Conservation (phyloP, 2,329 filamentous ascomycete species). For the Penicillium frequentans region DNA sequence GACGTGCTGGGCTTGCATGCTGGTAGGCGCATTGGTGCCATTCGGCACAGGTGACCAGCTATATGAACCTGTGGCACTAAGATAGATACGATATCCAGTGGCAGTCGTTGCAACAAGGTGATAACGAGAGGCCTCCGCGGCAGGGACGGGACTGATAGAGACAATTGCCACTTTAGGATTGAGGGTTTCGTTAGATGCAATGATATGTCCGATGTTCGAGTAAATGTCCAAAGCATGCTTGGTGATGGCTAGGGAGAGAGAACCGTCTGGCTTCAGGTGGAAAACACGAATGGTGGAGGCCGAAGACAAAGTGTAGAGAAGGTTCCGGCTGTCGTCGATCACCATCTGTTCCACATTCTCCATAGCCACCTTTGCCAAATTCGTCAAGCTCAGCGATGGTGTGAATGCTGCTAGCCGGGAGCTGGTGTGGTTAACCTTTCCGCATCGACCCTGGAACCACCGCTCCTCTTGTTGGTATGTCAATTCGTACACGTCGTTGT, state of each 20-base stretch:
- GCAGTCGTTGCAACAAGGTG: constrained; percentile 88
- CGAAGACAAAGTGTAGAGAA: constrained; percentile 89
- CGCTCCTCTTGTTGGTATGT: constrained; percentile 96
- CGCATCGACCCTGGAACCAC: constrained; percentile 89
- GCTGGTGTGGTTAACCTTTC: constrained; percentile 84
- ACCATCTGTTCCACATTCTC: constrained; percentile 77
- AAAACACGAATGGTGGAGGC: constrained; percentile 88
- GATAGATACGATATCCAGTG: constrained; percentile 86
- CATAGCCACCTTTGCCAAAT: constrained; percentile 37
- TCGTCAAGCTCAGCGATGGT: constrained; percentile 42
- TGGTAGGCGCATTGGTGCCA: constrained; percentile 72
- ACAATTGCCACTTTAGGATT: constrained; percentile 73
- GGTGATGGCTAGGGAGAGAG: constrained; percentile 56
- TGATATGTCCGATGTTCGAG: constrained; percentile 81
- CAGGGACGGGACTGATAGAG: constrained; percentile 81
- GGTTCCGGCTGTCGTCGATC: constrained; percentile 81
- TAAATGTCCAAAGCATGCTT: constrained; percentile 55
- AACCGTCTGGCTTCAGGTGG: constrained; percentile 68
- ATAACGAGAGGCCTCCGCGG: constrained; percentile 77
- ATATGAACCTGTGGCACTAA: constrained; percentile 81
- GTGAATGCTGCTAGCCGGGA: constrained; percentile 65
- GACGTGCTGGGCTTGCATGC: constrained; percentile 97
- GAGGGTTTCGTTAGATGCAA: constrained; percentile 66
- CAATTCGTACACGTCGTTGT: constrained; percentile 89
- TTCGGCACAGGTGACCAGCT: constrained; percentile 54